These are phyloP conservation scores for Pythium monospermum DNA, from an alignment of 352 stramenopile genomes.

Conservation along the genomic window DNA sequence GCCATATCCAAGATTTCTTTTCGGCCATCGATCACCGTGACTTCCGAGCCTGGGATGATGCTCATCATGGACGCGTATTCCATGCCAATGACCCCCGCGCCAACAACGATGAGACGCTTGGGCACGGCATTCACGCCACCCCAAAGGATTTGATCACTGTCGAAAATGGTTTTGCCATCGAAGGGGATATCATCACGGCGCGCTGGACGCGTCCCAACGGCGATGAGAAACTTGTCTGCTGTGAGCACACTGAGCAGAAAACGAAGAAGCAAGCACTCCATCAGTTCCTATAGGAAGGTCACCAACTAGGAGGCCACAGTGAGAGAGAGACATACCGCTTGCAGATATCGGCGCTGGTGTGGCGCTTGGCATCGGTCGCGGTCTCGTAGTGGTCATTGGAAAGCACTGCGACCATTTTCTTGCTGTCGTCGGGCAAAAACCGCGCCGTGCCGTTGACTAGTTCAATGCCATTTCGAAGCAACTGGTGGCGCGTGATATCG, in stretches of 20 bases:
- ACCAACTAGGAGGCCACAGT: too few relatives aligned
- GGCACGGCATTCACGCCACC: constrained; percentile 60
- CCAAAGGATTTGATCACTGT: constrained; percentile 79
- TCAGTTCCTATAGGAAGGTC: too few relatives aligned
- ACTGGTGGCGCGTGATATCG: constrained; percentile 78
- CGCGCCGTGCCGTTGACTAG: too few relatives aligned
- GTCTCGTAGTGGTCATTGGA: too few relatives aligned
- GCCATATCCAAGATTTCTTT: too few relatives aligned
- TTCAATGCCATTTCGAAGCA: too few relatives aligned
- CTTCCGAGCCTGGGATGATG: constrained; percentile 78
- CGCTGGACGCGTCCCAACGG: constrained; percentile 77
- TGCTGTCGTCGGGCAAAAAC: too few relatives aligned
- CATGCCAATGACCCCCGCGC: constrained; percentile 87
- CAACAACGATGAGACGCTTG: constrained; percentile 75
- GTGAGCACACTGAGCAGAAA: too few relatives aligned
- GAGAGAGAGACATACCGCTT: too few relatives aligned
- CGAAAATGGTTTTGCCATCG: constrained; percentile 78
- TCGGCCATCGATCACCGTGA: constrained; percentile 85
- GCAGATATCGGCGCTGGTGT: constrained; percentile 27
- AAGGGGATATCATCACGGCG: constrained; percentile 74
- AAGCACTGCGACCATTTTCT: too few relatives aligned
- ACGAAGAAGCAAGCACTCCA: too few relatives aligned
- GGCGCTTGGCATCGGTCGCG: constrained; percentile 8
- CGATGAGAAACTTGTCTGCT: constrained; percentile 82
- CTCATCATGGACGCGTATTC: constrained; percentile 91